Evolutionary conservation across 352 stramenopile genomes (phyloP).

Genomic region (Phytopythium boreale): DNA sequence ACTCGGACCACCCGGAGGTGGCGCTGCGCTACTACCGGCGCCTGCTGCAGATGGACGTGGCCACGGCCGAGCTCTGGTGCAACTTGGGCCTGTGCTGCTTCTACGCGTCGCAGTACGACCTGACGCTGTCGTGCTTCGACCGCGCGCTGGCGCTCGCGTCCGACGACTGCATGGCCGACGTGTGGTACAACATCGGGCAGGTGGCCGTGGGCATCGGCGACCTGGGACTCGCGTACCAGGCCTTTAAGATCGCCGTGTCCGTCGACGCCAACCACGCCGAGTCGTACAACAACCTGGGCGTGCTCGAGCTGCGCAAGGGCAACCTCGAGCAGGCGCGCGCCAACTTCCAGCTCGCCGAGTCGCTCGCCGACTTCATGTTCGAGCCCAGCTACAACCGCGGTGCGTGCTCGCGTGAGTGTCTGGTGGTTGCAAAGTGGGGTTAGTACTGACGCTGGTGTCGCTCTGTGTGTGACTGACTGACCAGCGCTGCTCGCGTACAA

Average conservation of each 20-base stretch:
- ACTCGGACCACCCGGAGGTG: slow-evolving; percentile 91
- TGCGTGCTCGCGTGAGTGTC: slow-evolving; percentile 12
- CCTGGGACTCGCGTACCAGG: slow-evolving; percentile 90
- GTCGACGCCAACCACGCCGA: slow-evolving; percentile 91
- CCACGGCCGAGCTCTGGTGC: slow-evolving; percentile 91
- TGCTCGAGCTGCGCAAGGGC: slow-evolving; percentile 88
- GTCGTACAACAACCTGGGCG: slow-evolving; percentile 90
- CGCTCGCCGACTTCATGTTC: slow-evolving; percentile 86
- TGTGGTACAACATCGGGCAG: slow-evolving; percentile 95
- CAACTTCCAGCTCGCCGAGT: slow-evolving; percentile 80
- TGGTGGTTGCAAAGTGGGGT: neutral
- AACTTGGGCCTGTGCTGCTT: slow-evolving; percentile 95
- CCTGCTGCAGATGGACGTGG: slow-evolving; percentile 92
- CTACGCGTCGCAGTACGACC: slow-evolving; percentile 93
- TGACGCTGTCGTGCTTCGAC: slow-evolving; percentile 93
- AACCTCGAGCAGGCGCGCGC: slow-evolving; percentile 84
- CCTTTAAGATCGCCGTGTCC: slow-evolving; percentile 92
- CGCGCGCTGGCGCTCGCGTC: slow-evolving; percentile 82
- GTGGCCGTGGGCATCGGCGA: slow-evolving; percentile 92
- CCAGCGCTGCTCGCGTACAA: slow-evolving; percentile 89
- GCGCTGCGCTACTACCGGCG: slow-evolving; percentile 92
- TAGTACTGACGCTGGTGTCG: slow-evolving; percentile 8
- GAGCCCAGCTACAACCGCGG: slow-evolving; percentile 91
- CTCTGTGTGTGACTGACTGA: neutral
- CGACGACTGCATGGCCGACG: slow-evolving; percentile 90